Base-by-base conservation (phyloP, 805 yeast genomes). In the Hanseniaspora occidentalis region DNA sequence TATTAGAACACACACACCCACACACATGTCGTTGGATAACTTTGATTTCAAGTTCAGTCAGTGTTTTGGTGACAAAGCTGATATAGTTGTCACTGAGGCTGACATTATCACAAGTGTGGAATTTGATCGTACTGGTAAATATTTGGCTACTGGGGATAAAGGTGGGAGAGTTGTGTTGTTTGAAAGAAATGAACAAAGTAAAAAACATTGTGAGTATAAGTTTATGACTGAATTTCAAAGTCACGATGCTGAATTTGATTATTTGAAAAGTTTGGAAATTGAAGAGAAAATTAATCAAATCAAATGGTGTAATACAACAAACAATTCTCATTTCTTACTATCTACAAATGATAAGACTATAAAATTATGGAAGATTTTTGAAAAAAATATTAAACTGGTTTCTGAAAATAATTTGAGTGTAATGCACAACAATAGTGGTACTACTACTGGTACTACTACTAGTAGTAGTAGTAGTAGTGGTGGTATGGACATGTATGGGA, bases 1-100 rank as follows among this genome's bases (percentile, higher is more conserved):
- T 14, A 20, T 16, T 14, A 17, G 4, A 36, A 6, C 13, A 13
- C 6, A 37, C 7, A 22, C 18, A 22, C 19, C 19, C 4, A 34
- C 2, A 19, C 11, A 4, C 13, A 50, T 59, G 64, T 47, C 60
- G 18, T 54, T 57, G 38, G 59, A 56, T 45, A 54, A 60, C 42
- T 63, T 57, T 47, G 63, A 63, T 49, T 64, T 66, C 47, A 85
- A 84, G 61, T 88, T 88, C 60, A 82, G 94, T 51, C 97, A 88
- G 62, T 92, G 99, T 61, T 92, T 92, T 70, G 99, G 99, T 48
- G 98, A 92, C 62, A 92, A 94, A 61, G 95, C 95, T 37, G 99
- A 92, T 60, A 81, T 88, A 43, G 97, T 89, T 49, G 84, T 88
- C 54, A 86, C 96, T 2, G 97, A 88, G 57, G 96, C 96, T 3